Base-by-base conservation (phyloP, 2,329 filamentous ascomycete species). In the Ceratocystis harringtonii region DNA sequence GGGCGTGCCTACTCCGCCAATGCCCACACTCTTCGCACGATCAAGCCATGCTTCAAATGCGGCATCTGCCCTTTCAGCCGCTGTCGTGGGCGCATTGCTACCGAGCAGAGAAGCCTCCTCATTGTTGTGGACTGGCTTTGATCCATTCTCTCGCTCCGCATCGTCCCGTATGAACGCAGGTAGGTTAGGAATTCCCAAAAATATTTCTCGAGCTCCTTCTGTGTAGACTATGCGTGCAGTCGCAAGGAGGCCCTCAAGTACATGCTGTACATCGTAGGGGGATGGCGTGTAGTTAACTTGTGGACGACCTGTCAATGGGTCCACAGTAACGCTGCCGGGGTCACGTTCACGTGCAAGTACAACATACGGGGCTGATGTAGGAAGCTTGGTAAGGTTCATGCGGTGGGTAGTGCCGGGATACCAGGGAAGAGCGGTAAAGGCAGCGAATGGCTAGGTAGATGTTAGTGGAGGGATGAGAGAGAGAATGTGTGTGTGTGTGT, bases 181-280 rank as follows among this genome's bases (percentile, higher is more conserved):
- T 44, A 90, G 73, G 8, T 83, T 84, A 0, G 83, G 80, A 22
- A 89, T 78, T 2, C 79, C 77, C 0, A 85, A 78, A 71, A 86
- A 83, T 72, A 96, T 92, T 74, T 95, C 90, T n/a, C 77, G 79
- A 0, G 92, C 92, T 28, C 91, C 90, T 50, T 84, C 80, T 58
- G 90, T 81, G 73, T 91, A 92, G 68, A 86, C 83, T 50, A 96
- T 85, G 73, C 91, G 90, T 43, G 87, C 85, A 1, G 87, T 77
- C 1, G 84, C 88, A 61, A 92, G 73, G 5, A 90, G 71, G 7
- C 89, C 90, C 72, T 90, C 84, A 19, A 92, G 73, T 28, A 87
- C 82, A 73, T 91, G 82, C 32, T 81, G 80, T 62, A 85, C 81
- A 75, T 96, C 92, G 70, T 87, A 87, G 22, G 80, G 77, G 22